Base-by-base conservation (phyloP, 139 green algal genomes). In the Mesotaenium endlicherianum region DNA sequence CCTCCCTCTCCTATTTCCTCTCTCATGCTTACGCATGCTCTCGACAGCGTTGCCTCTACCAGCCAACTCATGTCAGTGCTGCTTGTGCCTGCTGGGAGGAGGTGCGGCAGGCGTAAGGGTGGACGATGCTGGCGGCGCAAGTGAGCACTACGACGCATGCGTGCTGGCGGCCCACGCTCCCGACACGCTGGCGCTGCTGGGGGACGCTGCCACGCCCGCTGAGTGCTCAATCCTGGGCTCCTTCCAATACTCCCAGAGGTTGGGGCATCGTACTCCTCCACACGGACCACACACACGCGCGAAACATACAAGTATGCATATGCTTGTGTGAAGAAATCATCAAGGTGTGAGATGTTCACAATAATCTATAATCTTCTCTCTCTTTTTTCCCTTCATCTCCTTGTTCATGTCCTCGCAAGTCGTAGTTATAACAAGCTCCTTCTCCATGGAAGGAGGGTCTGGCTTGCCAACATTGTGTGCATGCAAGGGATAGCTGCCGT, bases 131-230 rank as follows among this genome's bases (percentile, higher is more conserved):
- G 20, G 3, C 71, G 70, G 70, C 42, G 43, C 8, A 3, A 77
- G 17, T n/a, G 42, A 55, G 59, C 47, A n/a, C 6, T 98, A 93
- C 85, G 95, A 98, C 84, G 87, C 87, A 0, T 92, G 95, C 8
- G 87, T 98, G 38, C 82, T 98, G 40, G 95, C 95, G 14, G 94
- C 91, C 0, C 95, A 98, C 87, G 89, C 84, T 1, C 93, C 98
- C 87, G 91, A 91, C 41, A 87, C 90, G 20, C 84, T 97, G 40
- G 1, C 50, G 4, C 75, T 98, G 17, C 86, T 98, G 30, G 92
- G 93, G 0, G 40, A 87, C 5, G 81, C 80, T 34, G 91, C 82
- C 4, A 77, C 71, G 0, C 68, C 87, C 77, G 83, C 75, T 1
- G 92, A 97, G 83, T 47, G 34, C 0, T 87, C 90, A 2, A 85